Percentiles rank a stretch among this genome's conserved stretches.
Conservation (phyloP, 202 grass and related monocot genomes). For the Setaria italica region DNA sequence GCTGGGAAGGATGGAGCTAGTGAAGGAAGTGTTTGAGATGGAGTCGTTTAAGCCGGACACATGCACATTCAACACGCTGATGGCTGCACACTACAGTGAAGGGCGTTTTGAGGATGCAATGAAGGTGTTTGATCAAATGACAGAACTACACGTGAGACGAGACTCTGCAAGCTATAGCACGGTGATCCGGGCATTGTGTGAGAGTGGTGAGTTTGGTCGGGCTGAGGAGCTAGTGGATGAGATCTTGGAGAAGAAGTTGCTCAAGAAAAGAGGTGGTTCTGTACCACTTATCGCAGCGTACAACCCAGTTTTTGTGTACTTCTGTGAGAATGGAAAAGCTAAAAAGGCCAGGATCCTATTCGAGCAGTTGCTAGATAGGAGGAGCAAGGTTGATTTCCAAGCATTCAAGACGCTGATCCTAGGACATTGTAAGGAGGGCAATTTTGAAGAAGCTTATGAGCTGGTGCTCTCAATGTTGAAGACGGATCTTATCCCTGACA, state of each 20-base stretch:
- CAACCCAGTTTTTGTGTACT: constrained; percentile 71
- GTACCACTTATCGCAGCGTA: constrained; percentile 75
- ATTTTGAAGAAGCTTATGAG: constrained; percentile 66
- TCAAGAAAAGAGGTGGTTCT: constrained; percentile 64
- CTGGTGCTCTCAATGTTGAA: constrained; percentile 82
- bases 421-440: constrained; percentile 77
- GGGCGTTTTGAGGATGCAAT: constrained; percentile 50
- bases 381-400: constrained; percentile 61
- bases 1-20: constrained; percentile 83
- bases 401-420: constrained; percentile 88
- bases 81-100: constrained; percentile 56
- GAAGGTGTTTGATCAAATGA: constrained; percentile 81
- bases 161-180: constrained; percentile 88
- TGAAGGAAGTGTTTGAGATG: constrained; percentile 60
- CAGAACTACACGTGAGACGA: constrained; percentile 56
- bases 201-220: constrained; percentile 51
- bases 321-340: constrained; percentile 69
- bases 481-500: constrained; percentile 79
- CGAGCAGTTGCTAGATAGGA: constrained; percentile 65
- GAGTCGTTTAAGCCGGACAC: constrained; percentile 73
- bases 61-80: constrained; percentile 86
- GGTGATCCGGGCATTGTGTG: constrained; percentile 60
- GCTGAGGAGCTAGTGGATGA: constrained; percentile 78
- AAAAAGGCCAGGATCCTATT: constrained; percentile 79
- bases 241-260: constrained; percentile 75